These are phyloP conservation scores for Gymnopilus dilepis DNA, from an alignment of 768 basidiomycete genomes.

Conservation along the genomic window DNA sequence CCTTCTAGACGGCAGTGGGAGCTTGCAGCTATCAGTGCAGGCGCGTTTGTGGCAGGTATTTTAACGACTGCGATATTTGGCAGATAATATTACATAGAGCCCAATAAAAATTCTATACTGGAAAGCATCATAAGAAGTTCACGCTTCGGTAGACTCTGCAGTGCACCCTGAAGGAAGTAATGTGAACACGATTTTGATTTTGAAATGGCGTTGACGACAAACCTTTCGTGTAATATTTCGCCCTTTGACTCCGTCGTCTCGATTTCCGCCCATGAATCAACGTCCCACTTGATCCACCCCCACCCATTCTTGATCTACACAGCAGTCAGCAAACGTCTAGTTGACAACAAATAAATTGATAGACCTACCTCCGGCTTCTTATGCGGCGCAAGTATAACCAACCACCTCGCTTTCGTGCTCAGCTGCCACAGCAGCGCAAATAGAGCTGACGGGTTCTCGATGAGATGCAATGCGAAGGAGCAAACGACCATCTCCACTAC, in stretches of 20 bases:
- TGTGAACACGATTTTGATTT: neutral
- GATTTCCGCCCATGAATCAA: conserved; percentile 49
- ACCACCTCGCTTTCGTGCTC: conserved; percentile 64
- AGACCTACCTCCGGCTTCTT: conserved; percentile 75
- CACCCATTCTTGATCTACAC: conserved; percentile 66
- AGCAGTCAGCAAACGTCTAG: neutral
- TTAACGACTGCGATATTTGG: conserved; percentile 36
- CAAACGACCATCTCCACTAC: conserved; percentile 68
- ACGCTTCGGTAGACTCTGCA: conserved; percentile 57
- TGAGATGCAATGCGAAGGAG: conserved; percentile 77
- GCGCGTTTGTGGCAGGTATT: conserved; percentile 43
- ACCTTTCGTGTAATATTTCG: conserved; percentile 57
- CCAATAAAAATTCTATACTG: neutral
- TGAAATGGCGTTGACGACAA: neutral
- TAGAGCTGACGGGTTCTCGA: conserved; percentile 63
- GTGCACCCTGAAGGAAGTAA: conserved; percentile 44
- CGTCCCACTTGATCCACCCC: conserved; percentile 71
- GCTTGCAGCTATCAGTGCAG: conserved; percentile 37
- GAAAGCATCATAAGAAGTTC: conserved; percentile 30
- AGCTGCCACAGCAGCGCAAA: conserved; percentile 71
- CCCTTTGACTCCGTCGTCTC: conserved; percentile 45
- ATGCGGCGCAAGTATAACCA: conserved; percentile 74
- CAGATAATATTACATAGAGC: conserved; percentile 23
- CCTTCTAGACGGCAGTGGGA: conserved; percentile 33
- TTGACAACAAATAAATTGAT: neutral